Evolutionary conservation across 106 monocot species (phyloP).

Genomic region (Gastrodia elata): DNA sequence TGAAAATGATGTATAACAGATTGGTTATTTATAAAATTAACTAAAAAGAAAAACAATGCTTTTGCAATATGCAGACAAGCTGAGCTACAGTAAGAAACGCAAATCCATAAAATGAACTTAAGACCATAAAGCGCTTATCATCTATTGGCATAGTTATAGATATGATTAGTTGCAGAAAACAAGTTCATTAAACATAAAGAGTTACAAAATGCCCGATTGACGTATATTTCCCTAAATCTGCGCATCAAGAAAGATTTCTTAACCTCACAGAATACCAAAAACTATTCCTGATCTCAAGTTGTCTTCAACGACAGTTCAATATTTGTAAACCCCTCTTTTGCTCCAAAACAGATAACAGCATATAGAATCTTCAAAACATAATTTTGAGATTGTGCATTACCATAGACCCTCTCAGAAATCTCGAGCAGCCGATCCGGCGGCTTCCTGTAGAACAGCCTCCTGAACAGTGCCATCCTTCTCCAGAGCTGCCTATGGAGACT

Average conservation of each 20-base stretch:
- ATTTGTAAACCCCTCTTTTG: neutral
- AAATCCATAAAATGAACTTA: neutral
- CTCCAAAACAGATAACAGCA: conserved; percentile 1
- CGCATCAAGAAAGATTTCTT: neutral
- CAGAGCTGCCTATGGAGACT: neutral
- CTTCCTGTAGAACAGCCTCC: conserved; percentile 86
- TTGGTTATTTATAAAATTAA: neutral
- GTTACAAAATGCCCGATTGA: no score
- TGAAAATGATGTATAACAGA: neutral
- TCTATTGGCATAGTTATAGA: neutral
- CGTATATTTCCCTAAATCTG: neutral
- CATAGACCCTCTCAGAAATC: conserved; percentile 95
- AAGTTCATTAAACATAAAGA: neutral
- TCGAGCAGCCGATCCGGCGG: conserved; percentile 93
- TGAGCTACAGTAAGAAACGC: neutral
- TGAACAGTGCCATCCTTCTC: conserved; percentile 77
- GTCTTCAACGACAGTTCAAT: neutral
- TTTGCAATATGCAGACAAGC: neutral
- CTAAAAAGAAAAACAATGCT: no score
- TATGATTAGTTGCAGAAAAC: neutral
- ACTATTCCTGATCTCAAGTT: neutral
- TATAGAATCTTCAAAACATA: neutral
- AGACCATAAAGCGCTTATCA: neutral
- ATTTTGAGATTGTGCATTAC: conserved; percentile 22
- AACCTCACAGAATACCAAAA: neutral